Conservation (phyloP, 306 rosid genomes). For the Castanopsis chinensis region DNA sequence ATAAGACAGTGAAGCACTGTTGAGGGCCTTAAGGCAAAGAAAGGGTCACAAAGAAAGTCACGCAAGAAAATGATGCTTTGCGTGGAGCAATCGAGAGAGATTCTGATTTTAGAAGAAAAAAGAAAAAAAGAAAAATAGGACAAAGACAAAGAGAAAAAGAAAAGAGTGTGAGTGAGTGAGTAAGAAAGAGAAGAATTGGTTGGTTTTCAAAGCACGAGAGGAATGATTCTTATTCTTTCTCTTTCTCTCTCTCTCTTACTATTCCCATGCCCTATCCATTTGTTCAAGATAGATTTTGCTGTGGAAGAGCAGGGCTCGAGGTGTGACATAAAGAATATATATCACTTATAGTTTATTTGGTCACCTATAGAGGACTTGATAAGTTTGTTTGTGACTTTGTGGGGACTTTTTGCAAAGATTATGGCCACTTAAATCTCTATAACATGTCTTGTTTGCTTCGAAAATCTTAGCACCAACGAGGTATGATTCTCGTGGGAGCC, state of each 20-base stretch:
- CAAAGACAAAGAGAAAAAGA: not conserved
- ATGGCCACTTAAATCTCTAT: constrained; percentile 43
- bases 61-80: constrained; percentile 55
- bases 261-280: constrained; percentile 25
- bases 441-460: constrained; percentile 57
- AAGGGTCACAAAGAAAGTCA: constrained; percentile 39
- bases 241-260: constrained; percentile 18
- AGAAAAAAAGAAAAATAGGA: not conserved
- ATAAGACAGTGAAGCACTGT: constrained; percentile 32
- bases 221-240: constrained; percentile 37
- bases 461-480: constrained; percentile 38
- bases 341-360: constrained; percentile 37
- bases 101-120: constrained; percentile 27
- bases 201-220: constrained; percentile 42
- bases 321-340: constrained; percentile 22
- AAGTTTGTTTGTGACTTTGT: constrained; percentile 38
- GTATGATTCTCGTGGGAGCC: constrained; percentile 51
- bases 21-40: constrained; percentile 14
- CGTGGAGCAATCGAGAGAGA: constrained; percentile 63
- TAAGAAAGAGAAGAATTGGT: constrained; percentile 1
- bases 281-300: constrained; percentile 62
- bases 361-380: constrained; percentile 38
- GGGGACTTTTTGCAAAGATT: constrained; percentile 49
- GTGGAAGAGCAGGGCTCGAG: constrained; percentile 61
- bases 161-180: not conserved